Evolutionary conservation across 345 rosid species (phyloP).

Genomic region (Isatis tinctoria): DNA sequence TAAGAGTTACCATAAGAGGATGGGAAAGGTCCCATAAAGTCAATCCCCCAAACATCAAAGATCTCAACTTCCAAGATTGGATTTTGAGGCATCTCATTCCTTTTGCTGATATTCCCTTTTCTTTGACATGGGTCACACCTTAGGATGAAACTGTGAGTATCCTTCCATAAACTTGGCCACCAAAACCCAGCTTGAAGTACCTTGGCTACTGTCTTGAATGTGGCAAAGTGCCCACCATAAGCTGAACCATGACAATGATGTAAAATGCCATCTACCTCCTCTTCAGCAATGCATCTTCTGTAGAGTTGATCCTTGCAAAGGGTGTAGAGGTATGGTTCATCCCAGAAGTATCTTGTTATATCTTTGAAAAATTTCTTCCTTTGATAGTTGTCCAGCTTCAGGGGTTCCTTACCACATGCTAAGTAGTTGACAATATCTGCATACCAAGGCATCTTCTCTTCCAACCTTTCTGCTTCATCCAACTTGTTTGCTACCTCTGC

Average conservation of each 20-base stretch:
- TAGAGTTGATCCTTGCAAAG: too few relatives aligned
- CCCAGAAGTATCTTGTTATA: not conserved
- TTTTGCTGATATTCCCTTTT: not conserved
- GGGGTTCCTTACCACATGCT: too few relatives aligned
- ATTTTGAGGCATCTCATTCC: not conserved
- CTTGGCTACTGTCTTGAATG: not conserved
- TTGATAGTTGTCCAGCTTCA: not conserved
- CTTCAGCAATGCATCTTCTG: not conserved
- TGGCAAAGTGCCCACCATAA: not conserved
- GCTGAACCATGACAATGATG: not conserved
- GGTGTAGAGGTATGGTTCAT: not conserved
- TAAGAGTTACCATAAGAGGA: not conserved
- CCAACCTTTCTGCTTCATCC: too few relatives aligned
- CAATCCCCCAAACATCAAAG: not conserved
- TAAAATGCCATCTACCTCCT: not conserved
- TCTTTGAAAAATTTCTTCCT: too few relatives aligned
- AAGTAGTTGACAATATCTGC: too few relatives aligned
- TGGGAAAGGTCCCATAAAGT: not conserved
- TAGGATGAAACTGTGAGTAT: too few relatives aligned
- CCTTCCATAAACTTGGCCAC: too few relatives aligned
- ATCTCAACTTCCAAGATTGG: not conserved
- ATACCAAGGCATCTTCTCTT: too few relatives aligned
- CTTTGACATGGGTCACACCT: not conserved
- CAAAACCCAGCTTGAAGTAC: not conserved
- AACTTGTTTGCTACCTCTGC: too few relatives aligned